Evolutionary conservation across 495 filamentous ascomycete species (phyloP), one percentile per base, ranked within the genome.

Genomic region (Glutinoglossum americanum): DNA sequence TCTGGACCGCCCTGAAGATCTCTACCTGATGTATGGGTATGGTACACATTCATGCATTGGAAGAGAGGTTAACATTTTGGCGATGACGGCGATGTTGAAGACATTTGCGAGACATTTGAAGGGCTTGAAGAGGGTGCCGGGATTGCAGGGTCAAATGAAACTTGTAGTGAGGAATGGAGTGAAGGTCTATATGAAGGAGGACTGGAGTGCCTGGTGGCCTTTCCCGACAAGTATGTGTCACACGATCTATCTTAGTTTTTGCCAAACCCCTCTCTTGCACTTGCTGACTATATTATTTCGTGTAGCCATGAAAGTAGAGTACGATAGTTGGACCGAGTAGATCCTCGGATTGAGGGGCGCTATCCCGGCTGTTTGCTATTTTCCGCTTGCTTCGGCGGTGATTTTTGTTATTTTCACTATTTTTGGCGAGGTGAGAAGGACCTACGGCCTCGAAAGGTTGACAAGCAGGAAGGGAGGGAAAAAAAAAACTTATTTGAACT

Each of bases 131-230:
- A 75, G 80, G 57, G 84, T 80, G 0, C 68, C 76, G 0, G 86
- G 86, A 0, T 70, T 74, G 1, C 77, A 83, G 69, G 87, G 87
- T 0, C 67, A 81, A 63, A 66, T 93, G 56, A 89, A 89, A 74
- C 83, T 80, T 71, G 71, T 89, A 13, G 67, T 71, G 0, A 73
- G 72, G 45, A 70, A 73, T 3, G 80, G 75, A 0, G 78, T 76
- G 64, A 78, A 76, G 28, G 66, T 80, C 25, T 93, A 89, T 61
- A 74, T 94, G 71, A 77, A 80, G 55, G 79, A 85, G 67, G 84
- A 93, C 62, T 78, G 80, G 69, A 80, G 81, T 30, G 74, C 74
- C 30, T 80, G 80, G 68, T 84, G 75, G 65, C 75, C 83, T 8
- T 90, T 87, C 72, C 87, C 87, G 0, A 80, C 76, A 28, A 81